A percentile compares a stretch with the other conserved stretches of the same genome.
Evolutionary conservation across 176 grass and related monocot species (phyloP).

Genomic region (Alopecurus myosuroides): DNA sequence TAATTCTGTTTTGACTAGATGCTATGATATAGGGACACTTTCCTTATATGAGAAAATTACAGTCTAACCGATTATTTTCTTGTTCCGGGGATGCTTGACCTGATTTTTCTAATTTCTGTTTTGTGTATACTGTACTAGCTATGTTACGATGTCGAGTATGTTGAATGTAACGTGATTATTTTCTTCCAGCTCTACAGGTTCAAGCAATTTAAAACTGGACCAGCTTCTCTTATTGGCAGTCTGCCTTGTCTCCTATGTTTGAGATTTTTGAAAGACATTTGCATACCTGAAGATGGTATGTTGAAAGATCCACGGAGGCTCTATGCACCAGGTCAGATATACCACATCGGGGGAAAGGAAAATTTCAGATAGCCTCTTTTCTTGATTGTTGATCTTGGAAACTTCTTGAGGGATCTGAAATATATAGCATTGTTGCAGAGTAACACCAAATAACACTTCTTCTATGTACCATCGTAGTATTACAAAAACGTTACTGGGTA

Average conservation of each 20-base stretch:
- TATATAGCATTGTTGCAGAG: not conserved
- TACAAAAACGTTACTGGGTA: not conserved
- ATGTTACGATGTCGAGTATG: not conserved
- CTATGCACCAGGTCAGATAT: conserved; percentile 82
- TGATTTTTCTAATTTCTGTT: not conserved
- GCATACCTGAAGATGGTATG: conserved; percentile 71
- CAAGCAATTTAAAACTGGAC: conserved; percentile 27
- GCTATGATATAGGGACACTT: not conserved
- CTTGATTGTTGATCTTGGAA: not conserved
- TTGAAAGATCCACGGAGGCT: conserved; percentile 90
- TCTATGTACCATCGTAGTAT: not conserved
- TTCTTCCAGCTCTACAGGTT: conserved; percentile 10
- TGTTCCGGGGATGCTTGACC: not conserved
- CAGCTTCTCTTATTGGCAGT: conserved; percentile 43
- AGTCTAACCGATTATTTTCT: not conserved
- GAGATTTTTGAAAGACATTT: conserved; percentile 83
- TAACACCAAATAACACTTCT: not conserved
- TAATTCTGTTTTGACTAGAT: not conserved
- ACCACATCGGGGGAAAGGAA: conserved; percentile 91
- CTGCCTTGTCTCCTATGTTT: conserved; percentile 75
- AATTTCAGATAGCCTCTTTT: conserved; percentile 49
- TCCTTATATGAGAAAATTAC: not conserved
- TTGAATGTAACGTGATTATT: conserved; percentile 19
- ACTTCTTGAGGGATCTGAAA: not conserved
- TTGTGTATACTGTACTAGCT: not conserved